phyloP scores from a whole-genome alignment of 768 basidiomycete species.

The Chalciporus chontae region DNA sequence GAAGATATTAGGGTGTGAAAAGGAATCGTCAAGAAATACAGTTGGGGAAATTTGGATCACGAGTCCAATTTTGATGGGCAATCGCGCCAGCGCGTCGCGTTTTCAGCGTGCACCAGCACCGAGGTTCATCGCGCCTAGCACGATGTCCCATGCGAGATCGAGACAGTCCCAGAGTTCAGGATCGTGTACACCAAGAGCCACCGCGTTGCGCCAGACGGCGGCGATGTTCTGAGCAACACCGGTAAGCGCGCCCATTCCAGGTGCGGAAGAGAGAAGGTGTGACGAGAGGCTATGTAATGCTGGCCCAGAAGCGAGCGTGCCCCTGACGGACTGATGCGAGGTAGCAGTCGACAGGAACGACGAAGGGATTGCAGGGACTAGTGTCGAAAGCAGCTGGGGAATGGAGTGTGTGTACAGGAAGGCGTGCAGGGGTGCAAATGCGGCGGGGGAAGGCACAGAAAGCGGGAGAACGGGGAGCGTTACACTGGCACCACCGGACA shows the following conservation, averaged over 20 bases:
- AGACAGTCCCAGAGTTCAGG: constrained; percentile 63
- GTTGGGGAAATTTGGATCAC: neutral
- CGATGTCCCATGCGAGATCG: constrained; percentile 63
- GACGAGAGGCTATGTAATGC: constrained; percentile 54
- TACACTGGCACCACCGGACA: constrained; percentile 36
- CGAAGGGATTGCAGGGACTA: constrained; percentile 38
- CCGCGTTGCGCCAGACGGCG: constrained; percentile 71
- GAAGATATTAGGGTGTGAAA: constrained; percentile 27
- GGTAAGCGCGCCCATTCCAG: constrained; percentile 44
- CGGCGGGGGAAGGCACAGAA: constrained; percentile 56
- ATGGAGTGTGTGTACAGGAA: constrained; percentile 67
- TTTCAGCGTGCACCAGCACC: constrained; percentile 38
- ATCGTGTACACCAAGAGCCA: constrained; percentile 66
- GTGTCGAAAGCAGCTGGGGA: constrained; percentile 45
- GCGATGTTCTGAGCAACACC: constrained; percentile 47
- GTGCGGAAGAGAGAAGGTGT: constrained; percentile 47
- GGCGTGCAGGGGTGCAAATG: constrained; percentile 54
- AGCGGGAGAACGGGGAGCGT: constrained; percentile 61
- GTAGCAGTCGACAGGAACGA: constrained; percentile 30
- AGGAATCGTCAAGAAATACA: constrained; percentile 8
- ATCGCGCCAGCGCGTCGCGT: constrained; percentile 21
- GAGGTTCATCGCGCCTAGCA: constrained; percentile 57
- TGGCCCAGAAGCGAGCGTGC: constrained; percentile 44
- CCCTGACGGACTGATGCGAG: constrained; percentile 32
- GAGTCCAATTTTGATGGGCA: constrained; percentile 17